Conservation (phyloP, 148 eudicot species). For the Gaultheria prostrata region DNA sequence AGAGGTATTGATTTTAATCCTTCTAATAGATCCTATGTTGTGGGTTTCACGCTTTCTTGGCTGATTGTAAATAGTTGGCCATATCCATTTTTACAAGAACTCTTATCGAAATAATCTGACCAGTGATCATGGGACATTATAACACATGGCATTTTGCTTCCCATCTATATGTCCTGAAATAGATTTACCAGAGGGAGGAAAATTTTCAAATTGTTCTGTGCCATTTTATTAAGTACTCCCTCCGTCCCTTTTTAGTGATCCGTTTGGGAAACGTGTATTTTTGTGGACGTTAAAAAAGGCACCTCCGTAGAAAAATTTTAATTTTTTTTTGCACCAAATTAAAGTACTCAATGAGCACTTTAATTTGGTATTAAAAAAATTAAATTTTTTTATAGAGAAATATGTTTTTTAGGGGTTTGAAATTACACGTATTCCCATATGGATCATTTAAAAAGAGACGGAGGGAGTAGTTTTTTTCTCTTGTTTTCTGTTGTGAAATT, state of each 20-base stretch:
- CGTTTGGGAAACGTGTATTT: too few relatives aligned
- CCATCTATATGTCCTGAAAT: neutral
- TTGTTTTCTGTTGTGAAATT: neutral
- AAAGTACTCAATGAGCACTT: too few relatives aligned
- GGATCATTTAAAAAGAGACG: too few relatives aligned
- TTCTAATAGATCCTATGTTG: neutral
- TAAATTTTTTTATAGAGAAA: too few relatives aligned
- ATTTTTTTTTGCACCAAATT: too few relatives aligned
- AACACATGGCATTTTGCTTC: neutral
- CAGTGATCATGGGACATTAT: neutral
- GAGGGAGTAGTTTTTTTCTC: neutral
- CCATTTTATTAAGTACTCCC: neutral
- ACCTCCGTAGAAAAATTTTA: too few relatives aligned
- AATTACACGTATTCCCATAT: too few relatives aligned
- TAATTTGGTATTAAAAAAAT: too few relatives aligned
- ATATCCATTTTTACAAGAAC: neutral
- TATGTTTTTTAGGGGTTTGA: too few relatives aligned
- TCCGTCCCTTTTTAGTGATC: too few relatives aligned
- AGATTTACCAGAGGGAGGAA: neutral
- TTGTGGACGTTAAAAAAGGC: too few relatives aligned
- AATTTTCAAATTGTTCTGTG: neutral
- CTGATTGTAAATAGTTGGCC: conserved; percentile 2
- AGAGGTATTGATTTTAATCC: conserved; percentile 54
- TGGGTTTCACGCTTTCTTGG: neutral
- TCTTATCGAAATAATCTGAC: neutral